phyloP scores from a whole-genome alignment of 208 protist species.

The Naegleria gruberi region DNA sequence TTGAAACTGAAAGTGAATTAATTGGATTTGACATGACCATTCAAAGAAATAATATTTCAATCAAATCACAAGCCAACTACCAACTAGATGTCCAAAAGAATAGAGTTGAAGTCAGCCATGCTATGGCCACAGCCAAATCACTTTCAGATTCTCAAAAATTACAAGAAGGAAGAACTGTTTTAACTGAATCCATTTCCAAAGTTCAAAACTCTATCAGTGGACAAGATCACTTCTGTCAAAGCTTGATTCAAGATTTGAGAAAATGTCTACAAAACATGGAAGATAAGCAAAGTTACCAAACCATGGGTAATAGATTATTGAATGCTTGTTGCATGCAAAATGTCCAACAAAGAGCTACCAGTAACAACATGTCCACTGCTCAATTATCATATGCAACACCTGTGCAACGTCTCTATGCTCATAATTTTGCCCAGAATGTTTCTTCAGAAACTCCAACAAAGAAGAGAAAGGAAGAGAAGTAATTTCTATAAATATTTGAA shows the following conservation, averaged over 20 bases:
- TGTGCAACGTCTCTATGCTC: too few species aligned
- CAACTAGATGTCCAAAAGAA: slow-evolving; percentile 23
- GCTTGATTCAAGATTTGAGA: background rate
- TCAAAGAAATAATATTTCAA: background rate
- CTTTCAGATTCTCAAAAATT: background rate
- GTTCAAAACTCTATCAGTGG: background rate
- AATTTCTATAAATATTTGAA: too few species aligned
- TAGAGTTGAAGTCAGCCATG: background rate
- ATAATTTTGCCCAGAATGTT: too few species aligned
- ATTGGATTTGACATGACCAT: background rate
- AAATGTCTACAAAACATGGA: background rate
- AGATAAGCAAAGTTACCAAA: background rate
- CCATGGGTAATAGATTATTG: background rate
- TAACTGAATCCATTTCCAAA: background rate
- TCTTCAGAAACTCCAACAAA: too few species aligned
- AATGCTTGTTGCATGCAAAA: background rate
- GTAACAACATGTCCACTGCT: too few species aligned
- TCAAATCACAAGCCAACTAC: background rate
- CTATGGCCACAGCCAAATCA: background rate
- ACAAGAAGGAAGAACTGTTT: background rate
- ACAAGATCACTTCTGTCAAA: background rate
- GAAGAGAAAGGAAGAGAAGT: too few species aligned
- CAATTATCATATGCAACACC: too few species aligned
- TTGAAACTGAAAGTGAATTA: background rate
- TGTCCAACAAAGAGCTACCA: background rate